Conservation (phyloP, 768 basidiomycete genomes). For the Lactarius indigo region DNA sequence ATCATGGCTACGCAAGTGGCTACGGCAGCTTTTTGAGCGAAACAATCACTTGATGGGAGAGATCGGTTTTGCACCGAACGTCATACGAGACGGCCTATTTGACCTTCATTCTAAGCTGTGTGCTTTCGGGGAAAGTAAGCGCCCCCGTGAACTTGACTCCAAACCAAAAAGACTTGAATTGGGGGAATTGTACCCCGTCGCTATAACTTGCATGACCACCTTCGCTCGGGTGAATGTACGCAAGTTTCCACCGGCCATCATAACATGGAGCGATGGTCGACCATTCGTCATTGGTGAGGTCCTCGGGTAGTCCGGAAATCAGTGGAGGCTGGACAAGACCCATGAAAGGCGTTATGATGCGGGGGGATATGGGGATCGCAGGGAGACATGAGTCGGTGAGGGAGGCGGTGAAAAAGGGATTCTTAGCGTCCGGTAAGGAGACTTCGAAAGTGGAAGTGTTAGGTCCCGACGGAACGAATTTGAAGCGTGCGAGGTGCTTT, state of each 20-base stretch:
- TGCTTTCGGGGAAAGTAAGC: background rate
- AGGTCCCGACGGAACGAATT: background rate
- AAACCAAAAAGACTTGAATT: constrained; percentile 8
- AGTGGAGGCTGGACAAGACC: constrained; percentile 17
- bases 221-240: constrained; percentile 13
- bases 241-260: constrained; percentile 9
- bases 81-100: background rate
- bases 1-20: no score
- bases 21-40: no score
- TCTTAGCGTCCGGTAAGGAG: constrained; percentile 3
- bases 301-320: background rate
- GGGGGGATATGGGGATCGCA: constrained; percentile 4
- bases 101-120: background rate
- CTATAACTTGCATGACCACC: constrained; percentile 7
- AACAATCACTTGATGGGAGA: background rate
- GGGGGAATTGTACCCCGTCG: constrained; percentile 16
- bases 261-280: constrained; percentile 7
- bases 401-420: constrained; percentile 20
- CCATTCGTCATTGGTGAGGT: constrained; percentile 12
- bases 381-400: constrained; percentile 20
- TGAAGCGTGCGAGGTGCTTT: constrained; percentile 21
- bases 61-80: background rate
- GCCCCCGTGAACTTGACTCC: constrained; percentile 17
- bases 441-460: background rate
- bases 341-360: background rate